These are phyloP conservation scores for Talaromyces pinophilus DNA, from an alignment of 2,329 filamentous ascomycete genomes.

Conservation along the genomic window DNA sequence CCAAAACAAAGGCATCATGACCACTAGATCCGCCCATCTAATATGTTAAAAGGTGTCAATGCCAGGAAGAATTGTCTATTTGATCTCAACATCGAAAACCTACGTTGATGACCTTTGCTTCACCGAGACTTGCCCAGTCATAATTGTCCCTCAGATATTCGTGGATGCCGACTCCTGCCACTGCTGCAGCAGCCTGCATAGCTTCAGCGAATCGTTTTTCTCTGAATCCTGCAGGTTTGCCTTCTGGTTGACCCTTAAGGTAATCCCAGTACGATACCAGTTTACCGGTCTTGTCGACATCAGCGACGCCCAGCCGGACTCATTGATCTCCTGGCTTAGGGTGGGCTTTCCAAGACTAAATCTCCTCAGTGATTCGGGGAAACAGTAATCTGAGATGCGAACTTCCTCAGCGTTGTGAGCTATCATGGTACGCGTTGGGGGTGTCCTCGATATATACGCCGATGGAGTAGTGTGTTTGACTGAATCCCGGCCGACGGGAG, in stretches of 20 bases:
- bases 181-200: neutral
- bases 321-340: neutral
- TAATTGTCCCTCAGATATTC: constrained; percentile 8
- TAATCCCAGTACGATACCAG: neutral
- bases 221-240: neutral
- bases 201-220: constrained; percentile 5
- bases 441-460: neutral
- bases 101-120: constrained; percentile 22
- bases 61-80: neutral
- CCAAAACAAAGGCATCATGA: constrained; percentile 14
- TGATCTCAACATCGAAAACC: constrained; percentile 1
- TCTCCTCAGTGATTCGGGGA: neutral
- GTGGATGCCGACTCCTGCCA: neutral
- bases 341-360: neutral
- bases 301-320: constrained; percentile 1
- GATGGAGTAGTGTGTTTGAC: constrained; percentile 5
- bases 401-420: neutral
- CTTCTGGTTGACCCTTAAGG: neutral
- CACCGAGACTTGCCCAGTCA: constrained; percentile 20
- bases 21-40: constrained; percentile 24
- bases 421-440: constrained; percentile 3
- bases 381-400: neutral
- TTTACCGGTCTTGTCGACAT: neutral
- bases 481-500: neutral
- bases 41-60: neutral